These are phyloP conservation scores for Aspergillus brasiliensis DNA, from an alignment of 2,329 filamentous ascomycete species.

Conservation along the genomic window DNA sequence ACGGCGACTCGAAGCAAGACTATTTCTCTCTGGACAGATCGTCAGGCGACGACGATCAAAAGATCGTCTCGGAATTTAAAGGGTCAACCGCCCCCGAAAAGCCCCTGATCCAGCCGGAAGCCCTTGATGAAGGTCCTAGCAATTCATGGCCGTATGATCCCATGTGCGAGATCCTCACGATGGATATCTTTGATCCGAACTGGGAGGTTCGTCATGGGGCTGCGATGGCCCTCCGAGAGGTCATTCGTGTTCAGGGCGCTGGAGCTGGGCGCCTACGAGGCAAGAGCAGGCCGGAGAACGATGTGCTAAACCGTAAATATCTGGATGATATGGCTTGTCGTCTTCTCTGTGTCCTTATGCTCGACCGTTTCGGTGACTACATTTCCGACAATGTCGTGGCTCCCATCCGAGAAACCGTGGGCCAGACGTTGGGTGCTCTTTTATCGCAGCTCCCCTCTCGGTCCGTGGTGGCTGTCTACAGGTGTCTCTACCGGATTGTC, in stretches of 20 bases:
- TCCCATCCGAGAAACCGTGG: slow-evolving; percentile 91
- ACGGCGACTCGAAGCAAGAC: slow-evolving; percentile 68
- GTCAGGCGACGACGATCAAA: slow-evolving; percentile 79
- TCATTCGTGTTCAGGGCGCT: slow-evolving; percentile 85
- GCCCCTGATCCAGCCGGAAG: slow-evolving; percentile 78
- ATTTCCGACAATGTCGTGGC: slow-evolving; percentile 96
- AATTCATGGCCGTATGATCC: slow-evolving; percentile 89
- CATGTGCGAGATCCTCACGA: slow-evolving; percentile 87
- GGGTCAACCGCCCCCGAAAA: slow-evolving; percentile 79
- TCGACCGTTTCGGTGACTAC: slow-evolving; percentile 96
- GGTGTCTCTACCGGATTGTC: slow-evolving; percentile 82
- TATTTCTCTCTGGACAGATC: slow-evolving; percentile 88
- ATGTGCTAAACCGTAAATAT: slow-evolving; percentile 78
- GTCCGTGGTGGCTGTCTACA: slow-evolving; percentile 83
- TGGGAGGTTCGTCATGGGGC: slow-evolving; percentile 98
- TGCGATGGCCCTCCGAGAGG: slow-evolving; percentile 89
- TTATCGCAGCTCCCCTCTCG: slow-evolving; percentile 77
- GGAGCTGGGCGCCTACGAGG: slow-evolving; percentile 79
- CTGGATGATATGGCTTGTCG: slow-evolving; percentile 94
- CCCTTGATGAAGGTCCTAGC: slow-evolving; percentile 68
- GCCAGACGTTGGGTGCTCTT: slow-evolving; percentile 87
- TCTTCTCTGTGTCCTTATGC: slow-evolving; percentile 92
- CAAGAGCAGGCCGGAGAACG: slow-evolving; percentile 73
- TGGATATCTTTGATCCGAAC: slow-evolving; percentile 88
- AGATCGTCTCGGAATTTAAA: slow-evolving; percentile 95